Conservation (phyloP, 2,329 filamentous ascomycete species). For the Aspergillus niger region DNA sequence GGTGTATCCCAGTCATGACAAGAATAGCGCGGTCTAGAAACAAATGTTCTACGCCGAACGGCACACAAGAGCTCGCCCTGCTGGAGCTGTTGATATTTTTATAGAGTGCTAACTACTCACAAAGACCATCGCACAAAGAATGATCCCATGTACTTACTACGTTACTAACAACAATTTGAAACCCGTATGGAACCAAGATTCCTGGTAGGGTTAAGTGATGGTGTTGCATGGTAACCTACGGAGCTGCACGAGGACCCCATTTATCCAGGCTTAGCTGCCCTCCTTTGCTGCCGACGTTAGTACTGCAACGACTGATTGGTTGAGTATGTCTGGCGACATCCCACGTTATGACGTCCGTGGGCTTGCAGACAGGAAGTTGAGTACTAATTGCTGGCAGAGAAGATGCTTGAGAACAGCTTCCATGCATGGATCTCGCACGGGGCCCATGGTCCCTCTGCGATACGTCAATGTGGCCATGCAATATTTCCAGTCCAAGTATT, state of each 20-base stretch:
- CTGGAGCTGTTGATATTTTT: too few species aligned
- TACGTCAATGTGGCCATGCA: neutral
- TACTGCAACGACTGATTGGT: constrained; percentile 5
- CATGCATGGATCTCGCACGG: neutral
- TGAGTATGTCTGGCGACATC: constrained; percentile 6
- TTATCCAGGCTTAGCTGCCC: constrained; percentile 12
- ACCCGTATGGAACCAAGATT: neutral
- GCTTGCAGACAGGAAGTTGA: neutral
- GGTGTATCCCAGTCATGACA: too few species aligned
- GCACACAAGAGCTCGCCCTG: too few species aligned
- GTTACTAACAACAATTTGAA: neutral
- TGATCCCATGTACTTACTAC: neutral
- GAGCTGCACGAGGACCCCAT: constrained; percentile 10
- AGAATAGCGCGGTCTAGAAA: too few species aligned
- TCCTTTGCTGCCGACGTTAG: constrained; percentile 4
- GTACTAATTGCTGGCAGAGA: neutral
- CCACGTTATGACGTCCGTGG: constrained; percentile 19
- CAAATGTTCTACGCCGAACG: too few species aligned
- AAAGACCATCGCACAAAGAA: neutral
- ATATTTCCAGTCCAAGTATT: neutral
- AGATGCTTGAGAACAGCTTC: neutral
- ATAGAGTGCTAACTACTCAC: neutral
- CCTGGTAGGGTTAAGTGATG: neutral
- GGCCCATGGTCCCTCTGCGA: neutral
- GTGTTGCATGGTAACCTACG: neutral